Base-by-base conservation (phyloP, 345 rosid genomes). In the Dovyalis caffra region DNA sequence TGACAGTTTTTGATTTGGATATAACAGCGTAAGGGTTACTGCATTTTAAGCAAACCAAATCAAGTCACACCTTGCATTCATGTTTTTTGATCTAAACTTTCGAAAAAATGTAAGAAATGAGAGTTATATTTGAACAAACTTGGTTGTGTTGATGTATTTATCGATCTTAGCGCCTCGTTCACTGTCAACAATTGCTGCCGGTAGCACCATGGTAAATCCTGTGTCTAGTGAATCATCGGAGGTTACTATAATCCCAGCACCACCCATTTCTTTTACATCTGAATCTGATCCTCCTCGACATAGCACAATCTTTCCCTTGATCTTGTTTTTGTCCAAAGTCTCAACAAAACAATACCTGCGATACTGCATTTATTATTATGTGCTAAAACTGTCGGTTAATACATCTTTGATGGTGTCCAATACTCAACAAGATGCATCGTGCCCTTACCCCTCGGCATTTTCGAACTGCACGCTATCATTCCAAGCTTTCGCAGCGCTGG, bases 231-330 rank as follows among this genome's bases (percentile, higher is more conserved):
- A 10, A 11, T 12, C 53, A 18, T 28, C 5, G 11, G 18, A 26
- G 28, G 40, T 6, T 37, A 8, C 12, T 4, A 67, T 23, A 15
- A 28, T 38, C 12, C 35, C 35, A 26, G 3, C 70, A 5, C 18
- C 70, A 10, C 57, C 70, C 7, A 67, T 23, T 6, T 37, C 70
- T 16, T 6, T 37, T 21, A 67, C 6, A 18, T 10, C 5, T 11
- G 14, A 8, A n/a, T 28, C 53, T 67, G 15, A 1, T 15, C 31
- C 28, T 28, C 40, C 40, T 37, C 34, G 57, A 53, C 71, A 74
- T 4, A 74, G 34, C 51, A 74, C 64, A 49, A 65, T 65, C 49
- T 74, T 66, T 23, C 77, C 77, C 67, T 64, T 25, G 29, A 74
- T 64, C 3, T 47, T n/a, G 5, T 25, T 34, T 47, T 23, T 35